Conservation (phyloP, 169 alveolate species). For the Eimeria necatrix region DNA sequence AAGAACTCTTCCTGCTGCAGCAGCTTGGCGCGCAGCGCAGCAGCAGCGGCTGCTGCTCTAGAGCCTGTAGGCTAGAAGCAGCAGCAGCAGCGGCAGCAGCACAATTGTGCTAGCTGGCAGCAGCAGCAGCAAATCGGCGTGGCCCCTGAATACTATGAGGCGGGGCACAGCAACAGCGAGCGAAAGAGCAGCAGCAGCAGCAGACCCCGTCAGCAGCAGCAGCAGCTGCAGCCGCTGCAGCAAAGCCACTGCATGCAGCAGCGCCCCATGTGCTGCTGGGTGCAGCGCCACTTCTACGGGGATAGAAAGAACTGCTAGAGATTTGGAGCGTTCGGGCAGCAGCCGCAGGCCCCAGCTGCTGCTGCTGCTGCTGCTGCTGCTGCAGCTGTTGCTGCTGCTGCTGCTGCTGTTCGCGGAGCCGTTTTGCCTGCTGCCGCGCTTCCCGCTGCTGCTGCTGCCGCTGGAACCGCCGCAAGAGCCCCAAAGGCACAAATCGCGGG, state of each 20-base stretch:
- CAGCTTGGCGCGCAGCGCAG: too few relatives aligned
- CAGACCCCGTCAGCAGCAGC: conserved; percentile 19
- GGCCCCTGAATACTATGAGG: conserved; percentile 8
- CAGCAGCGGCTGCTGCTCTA: background rate
- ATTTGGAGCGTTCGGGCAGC: background rate
- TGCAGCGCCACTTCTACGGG: conserved; percentile 51
- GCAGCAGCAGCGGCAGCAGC: conserved; percentile 15
- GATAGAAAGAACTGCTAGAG: conserved; percentile 11
- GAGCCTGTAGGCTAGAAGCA: background rate
- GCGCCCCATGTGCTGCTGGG: conserved; percentile 39
- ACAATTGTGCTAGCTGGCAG: background rate
- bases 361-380: background rate
- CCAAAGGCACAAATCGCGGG: conserved; percentile 8
- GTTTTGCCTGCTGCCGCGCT: too few relatives aligned
- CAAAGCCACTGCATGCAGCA: conserved; percentile 3
- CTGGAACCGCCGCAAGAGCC: too few relatives aligned
- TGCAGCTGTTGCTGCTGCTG: conserved; percentile 40
- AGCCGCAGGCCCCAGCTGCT: background rate
- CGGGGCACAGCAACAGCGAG: conserved; percentile 49
- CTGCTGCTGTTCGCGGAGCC: too few relatives aligned
- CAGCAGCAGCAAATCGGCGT: background rate
- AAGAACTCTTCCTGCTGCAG: background rate
- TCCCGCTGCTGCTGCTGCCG: too few relatives aligned
- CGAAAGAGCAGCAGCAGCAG: conserved; percentile 41
- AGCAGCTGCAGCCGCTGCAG: background rate